These are phyloP conservation scores for Arachnomyces sp. DNA, from an alignment of 2,329 filamentous ascomycete species.

Conservation along the genomic window DNA sequence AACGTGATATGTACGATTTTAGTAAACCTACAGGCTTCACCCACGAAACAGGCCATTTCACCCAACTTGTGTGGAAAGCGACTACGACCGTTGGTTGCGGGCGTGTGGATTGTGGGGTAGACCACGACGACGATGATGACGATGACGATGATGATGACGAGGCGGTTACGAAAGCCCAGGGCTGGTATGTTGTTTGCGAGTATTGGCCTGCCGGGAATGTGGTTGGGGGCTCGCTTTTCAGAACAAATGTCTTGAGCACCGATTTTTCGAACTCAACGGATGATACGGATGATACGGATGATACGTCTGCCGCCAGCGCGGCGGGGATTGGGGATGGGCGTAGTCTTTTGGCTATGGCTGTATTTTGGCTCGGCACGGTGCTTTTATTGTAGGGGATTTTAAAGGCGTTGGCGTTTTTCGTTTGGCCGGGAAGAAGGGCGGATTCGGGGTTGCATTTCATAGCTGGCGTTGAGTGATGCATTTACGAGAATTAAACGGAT, in stretches of 20 bases:
- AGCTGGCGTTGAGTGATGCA: too few species aligned
- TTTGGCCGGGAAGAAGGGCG: too few species aligned
- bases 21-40: constrained; percentile 45
- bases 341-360: neutral
- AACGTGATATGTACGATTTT: constrained; percentile 54
- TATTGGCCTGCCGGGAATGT: constrained; percentile 63
- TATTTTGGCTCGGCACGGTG: neutral
- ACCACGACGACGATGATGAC: constrained; percentile 22
- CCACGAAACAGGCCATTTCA: constrained; percentile 60
- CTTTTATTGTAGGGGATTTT: neutral
- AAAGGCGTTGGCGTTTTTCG: too few species aligned
- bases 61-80: constrained; percentile 62
- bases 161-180: constrained; percentile 31
- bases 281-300: constrained; percentile 14
- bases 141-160: constrained; percentile 10
- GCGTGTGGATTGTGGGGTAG: constrained; percentile 33
- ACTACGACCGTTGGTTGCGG: constrained; percentile 54
- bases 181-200: constrained; percentile 62
- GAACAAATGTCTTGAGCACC: constrained; percentile 9
- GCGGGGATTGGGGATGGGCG: constrained; percentile 5
- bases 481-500: neutral
- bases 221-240: constrained; percentile 19
- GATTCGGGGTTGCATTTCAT: too few species aligned
- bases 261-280: constrained; percentile 27
- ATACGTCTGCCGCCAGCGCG: constrained; percentile 4